phyloP scores from a whole-genome alignment of 2,329 filamentous ascomycete species.

The Alternaria sp. region DNA sequence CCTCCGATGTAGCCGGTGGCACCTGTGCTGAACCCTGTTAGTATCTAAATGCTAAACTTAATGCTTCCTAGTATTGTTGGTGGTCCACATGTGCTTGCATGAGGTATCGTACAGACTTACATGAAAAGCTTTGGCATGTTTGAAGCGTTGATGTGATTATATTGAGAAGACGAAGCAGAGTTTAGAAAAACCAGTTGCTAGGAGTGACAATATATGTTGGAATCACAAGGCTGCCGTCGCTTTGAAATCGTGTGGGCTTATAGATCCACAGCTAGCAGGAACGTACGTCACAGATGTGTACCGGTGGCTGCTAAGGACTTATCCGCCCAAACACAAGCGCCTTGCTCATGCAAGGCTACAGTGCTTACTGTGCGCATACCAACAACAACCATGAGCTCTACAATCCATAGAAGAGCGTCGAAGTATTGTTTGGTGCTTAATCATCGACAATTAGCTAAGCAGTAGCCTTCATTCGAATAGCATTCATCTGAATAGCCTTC shows the following conservation, averaged over 20 bases:
- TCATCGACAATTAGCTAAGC: background rate
- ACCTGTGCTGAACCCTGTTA: conserved; percentile 33
- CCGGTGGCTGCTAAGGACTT: background rate
- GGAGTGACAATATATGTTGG: background rate
- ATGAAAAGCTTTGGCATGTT: conserved; percentile 43
- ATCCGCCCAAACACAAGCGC: background rate
- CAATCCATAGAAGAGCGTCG: background rate
- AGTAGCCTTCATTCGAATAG: background rate
- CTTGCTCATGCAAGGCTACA: background rate
- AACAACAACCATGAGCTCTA: background rate
- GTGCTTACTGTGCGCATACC: background rate
- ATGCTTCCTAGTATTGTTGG: background rate
- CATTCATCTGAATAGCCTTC: background rate
- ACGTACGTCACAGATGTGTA: conserved; percentile 19
- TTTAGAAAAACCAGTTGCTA: background rate
- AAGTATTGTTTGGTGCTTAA: background rate
- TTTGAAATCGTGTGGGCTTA: background rate
- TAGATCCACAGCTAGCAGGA: conserved; percentile 6
- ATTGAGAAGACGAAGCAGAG: background rate
- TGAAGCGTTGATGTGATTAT: background rate
- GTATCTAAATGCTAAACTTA: background rate
- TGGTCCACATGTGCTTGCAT: background rate
- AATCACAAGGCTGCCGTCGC: background rate
- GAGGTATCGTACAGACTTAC: conserved; percentile 13
- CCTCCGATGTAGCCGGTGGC: conserved; percentile 47